Evolutionary conservation across 2,329 filamentous ascomycete species (phyloP).

Genomic region (Fusarium poae): DNA sequence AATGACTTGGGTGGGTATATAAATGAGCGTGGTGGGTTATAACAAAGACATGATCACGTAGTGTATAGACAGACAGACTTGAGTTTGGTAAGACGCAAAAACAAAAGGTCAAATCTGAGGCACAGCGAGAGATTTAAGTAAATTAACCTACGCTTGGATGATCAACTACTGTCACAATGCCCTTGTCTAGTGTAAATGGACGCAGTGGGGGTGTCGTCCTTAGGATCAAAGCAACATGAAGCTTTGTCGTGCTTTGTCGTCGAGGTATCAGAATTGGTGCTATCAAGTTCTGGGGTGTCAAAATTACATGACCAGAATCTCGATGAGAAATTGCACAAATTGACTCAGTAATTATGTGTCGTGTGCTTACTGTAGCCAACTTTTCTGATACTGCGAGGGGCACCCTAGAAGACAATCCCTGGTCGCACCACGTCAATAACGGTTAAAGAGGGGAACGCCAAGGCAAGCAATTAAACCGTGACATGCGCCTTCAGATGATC

Average conservation of each 20-base stretch:
- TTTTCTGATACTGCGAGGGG: not conserved
- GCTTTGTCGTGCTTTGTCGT: constrained; percentile 36
- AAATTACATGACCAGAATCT: not conserved
- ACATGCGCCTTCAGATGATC: constrained; percentile 34
- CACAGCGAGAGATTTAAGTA: constrained; percentile 44
- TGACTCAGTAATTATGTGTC: not conserved
- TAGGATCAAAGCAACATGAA: constrained; percentile 44
- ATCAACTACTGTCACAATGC: constrained; percentile 26
- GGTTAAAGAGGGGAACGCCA: constrained; percentile 38
- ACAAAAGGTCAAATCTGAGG: constrained; percentile 11
- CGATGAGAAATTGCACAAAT: fast-evolving
- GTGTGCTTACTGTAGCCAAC: not conserved
- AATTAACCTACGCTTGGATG: constrained; percentile 27
- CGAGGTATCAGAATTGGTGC: not conserved
- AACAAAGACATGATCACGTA: constrained; percentile 43
- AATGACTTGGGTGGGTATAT: constrained; percentile 47
- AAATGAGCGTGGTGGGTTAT: constrained; percentile 31
- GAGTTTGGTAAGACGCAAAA: constrained; percentile 1
- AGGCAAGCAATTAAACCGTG: constrained; percentile 40
- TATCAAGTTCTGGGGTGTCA: not conserved
- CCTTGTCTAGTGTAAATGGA: constrained; percentile 44
- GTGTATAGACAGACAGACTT: constrained; percentile 7
- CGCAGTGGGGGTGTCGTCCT: constrained; percentile 42
- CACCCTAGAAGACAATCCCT: constrained; percentile 27
- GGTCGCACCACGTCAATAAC: constrained; percentile 37